phyloP scores from a whole-genome alignment of 345 rosid species.

The Gossypium stocksii region DNA sequence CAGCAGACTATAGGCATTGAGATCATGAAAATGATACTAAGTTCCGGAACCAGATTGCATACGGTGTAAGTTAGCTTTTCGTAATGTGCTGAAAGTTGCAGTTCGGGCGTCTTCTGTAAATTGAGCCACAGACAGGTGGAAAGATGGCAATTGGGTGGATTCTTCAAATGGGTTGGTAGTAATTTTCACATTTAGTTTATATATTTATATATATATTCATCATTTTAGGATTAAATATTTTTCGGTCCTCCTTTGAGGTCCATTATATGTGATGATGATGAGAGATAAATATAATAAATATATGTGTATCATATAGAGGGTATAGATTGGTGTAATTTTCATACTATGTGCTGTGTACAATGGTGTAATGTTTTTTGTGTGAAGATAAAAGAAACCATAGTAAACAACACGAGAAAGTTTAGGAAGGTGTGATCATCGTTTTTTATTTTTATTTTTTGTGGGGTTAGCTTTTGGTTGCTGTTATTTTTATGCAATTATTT shows the following conservation, averaged over 20 bases:
- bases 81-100: constrained; percentile 24
- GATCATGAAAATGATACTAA: constrained; percentile 26
- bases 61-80: constrained; percentile 19
- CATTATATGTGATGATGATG: constrained; percentile 29
- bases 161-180: constrained; percentile 27
- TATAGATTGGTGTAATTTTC: constrained; percentile 37
- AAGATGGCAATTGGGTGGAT: constrained; percentile 24
- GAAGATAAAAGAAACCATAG: constrained; percentile 21
- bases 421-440: not conserved
- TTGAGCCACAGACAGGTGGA: constrained; percentile 43
- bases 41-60: constrained; percentile 31
- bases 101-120: constrained; percentile 39
- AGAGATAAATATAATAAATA: constrained; percentile 9
- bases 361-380: constrained; percentile 31
- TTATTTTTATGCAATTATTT: no score
- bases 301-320: constrained; percentile 43
- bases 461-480: no score
- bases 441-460: no score
- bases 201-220: constrained; percentile 5
- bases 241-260: constrained; percentile 12
- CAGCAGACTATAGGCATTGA: constrained; percentile 26
- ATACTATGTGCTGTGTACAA: constrained; percentile 30
- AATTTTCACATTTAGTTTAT: constrained; percentile 36
- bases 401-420: not conserved
- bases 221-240: constrained; percentile 33